These are phyloP conservation scores for Daldinia loculata DNA, from an alignment of 495 filamentous ascomycete genomes.

Conservation along the genomic window DNA sequence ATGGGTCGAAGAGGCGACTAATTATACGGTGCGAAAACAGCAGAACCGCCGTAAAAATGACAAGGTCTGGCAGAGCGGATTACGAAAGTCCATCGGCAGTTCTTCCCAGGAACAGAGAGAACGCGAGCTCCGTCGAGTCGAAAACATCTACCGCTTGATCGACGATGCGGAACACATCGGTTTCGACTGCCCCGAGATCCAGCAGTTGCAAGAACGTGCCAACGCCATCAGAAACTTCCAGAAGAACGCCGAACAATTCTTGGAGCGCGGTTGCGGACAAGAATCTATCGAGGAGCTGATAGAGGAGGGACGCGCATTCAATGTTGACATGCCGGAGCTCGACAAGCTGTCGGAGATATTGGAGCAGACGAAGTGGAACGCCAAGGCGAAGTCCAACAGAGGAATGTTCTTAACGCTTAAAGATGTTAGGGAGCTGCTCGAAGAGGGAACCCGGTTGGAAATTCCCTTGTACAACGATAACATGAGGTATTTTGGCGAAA, in stretches of 20 bases:
- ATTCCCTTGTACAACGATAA: slow-evolving; percentile 82
- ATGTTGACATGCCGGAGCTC: slow-evolving; percentile 93
- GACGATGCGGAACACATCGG: slow-evolving; percentile 84
- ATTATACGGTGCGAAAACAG: slow-evolving; percentile 97
- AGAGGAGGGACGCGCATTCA: slow-evolving; percentile 86
- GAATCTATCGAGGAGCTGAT: slow-evolving; percentile 88
- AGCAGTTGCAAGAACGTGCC: slow-evolving; percentile 83
- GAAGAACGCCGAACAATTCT: slow-evolving; percentile 72
- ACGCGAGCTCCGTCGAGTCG: slow-evolving; percentile 86
- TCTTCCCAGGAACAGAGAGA: slow-evolving; percentile 81
- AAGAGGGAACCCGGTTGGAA: slow-evolving; percentile 75
- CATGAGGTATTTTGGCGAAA: slow-evolving; percentile 75
- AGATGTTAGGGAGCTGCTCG: slow-evolving; percentile 80
- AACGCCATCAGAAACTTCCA: slow-evolving; percentile 90
- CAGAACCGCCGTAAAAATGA: slow-evolving; percentile 98
- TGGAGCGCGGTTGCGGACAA: slow-evolving; percentile 65
- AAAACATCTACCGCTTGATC: slow-evolving; percentile 87
- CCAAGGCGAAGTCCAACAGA: slow-evolving; percentile 73
- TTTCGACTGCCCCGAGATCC: slow-evolving; percentile 95
- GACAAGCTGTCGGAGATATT: slow-evolving; percentile 82
- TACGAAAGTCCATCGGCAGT: slow-evolving; percentile 71
- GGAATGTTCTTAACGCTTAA: slow-evolving; percentile 70
- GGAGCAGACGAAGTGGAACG: slow-evolving; percentile 88
- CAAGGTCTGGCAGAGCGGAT: slow-evolving; percentile 80
- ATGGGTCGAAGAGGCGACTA: slow-evolving; percentile 97